Evolutionary conservation across 768 basidiomycete species (phyloP), one percentile per base, ranked within the genome.

Genomic region (Pholiota conissans): DNA sequence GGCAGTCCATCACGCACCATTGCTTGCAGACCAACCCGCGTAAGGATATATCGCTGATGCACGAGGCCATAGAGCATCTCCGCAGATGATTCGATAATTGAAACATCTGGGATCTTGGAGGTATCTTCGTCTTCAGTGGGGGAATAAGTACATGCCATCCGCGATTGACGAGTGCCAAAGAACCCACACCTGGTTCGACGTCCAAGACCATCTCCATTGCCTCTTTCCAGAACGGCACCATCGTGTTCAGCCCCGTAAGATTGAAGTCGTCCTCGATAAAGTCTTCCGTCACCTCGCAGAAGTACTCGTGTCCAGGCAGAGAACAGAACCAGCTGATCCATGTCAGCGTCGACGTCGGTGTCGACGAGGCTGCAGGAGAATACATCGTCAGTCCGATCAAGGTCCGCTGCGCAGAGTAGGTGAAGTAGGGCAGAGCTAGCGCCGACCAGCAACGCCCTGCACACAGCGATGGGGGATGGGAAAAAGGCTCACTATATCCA

Each of bases 211-310:
- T 99, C 77, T 99, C 97, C 89, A 99, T 91, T 45, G 97, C 97
- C 72, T 99, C 97, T 72, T 98, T 98, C 94, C 96, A 99, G 71
- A 99, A 99, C 7, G 97, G 97, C 16, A 98, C 97, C 87, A 95
- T 87, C 29, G 84, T 83, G 68, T 95, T 96, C 71, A 99, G 75
- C 5, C 97, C 97, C 5, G 97, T 99, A 35, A 99, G 79, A 76
- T 99, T 99, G 79, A 99, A 99, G 70, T 98, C 93, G 75, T 99
- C 97, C 72, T 98, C 94, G 71, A 99, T 98, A 74, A 98, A 99
- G 71, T 99, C 97, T 70, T 97, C 95, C 57, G 93, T 89, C 47
- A 98, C 95, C 76, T 97, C 95, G 73, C 93, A 95, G 71, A 97
- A 98, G 78, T 97, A 98, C 74, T 98, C 95, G 73, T 98, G 95